Base-by-base conservation (phyloP, 2,329 filamentous ascomycete genomes). In the Cladosporium austrohemisphaericum region DNA sequence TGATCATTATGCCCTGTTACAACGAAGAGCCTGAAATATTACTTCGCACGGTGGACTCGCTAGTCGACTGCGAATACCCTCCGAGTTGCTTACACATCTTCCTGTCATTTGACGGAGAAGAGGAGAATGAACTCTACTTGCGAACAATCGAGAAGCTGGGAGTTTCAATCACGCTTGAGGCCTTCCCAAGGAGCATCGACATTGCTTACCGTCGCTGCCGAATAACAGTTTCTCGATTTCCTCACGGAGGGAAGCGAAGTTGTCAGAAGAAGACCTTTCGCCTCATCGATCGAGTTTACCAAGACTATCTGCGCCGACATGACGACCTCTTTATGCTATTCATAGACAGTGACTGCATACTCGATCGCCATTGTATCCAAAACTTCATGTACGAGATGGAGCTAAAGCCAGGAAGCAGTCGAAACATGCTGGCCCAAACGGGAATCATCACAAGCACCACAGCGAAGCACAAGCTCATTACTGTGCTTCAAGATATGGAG, bases 321-420 rank as follows among this genome's bases (percentile, higher is more conserved):
- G 92, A 97, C 69, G 88, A 97, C 60, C 74, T 97, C 0, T 97
- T 97, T 66, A 85, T 97, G 46, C 79, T 97, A 9, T 97, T 97
- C 71, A 96, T 97, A 65, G 92, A 97, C 71, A 96, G 91, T 0
- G 92, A 97, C 66, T 97, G 93, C 69, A 93, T 96, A 54, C 75
- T 97, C 41, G 92, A 97, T 72, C 81, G 83, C 51, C 82, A 91
- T 32, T 97, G 92, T 66, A 80, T 97, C 52, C 92, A 96, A 66
- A 97, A 96, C 68, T 97, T 97, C 70, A 88, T 97, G 73, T 96
- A 93, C 69, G 92, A 97, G 66, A 97, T 97, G 93, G 90, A 97
- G 69, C 76, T 97, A 53, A 95, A 92, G 68, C 92, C 92, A 1
- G 91, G 91, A 48, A 95, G 91, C 71, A 83, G 87, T 64, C 83